Conservation (phyloP, 179 eudicot species). For the Camellia oleifera region DNA sequence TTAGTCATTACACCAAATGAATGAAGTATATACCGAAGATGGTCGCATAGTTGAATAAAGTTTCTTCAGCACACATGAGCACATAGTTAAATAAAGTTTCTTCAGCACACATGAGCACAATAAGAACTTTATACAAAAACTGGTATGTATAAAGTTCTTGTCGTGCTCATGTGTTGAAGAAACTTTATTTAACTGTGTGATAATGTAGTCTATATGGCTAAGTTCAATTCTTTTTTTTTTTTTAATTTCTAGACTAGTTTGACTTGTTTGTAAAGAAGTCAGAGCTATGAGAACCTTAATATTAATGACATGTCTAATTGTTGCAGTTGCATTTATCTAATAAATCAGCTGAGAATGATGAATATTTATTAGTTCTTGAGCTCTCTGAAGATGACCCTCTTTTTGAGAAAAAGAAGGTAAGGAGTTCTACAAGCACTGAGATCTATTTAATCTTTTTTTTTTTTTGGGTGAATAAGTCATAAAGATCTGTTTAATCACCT, state of each 20-base stretch:
- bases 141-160: background rate
- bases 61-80: no score
- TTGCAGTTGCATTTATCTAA: conserved; percentile 33
- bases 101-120: no score
- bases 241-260: background rate
- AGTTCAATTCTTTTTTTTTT: background rate
- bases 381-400: conserved; percentile 62
- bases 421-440: background rate
- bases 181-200: background rate
- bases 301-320: background rate
- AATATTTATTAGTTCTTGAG: conserved; percentile 39
- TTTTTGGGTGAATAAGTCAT: no score
- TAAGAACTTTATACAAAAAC: background rate
- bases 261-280: background rate
- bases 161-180: background rate
- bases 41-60: no score
- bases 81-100: no score
- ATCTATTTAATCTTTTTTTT: background rate
- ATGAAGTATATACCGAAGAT: no score
- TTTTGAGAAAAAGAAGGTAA: conserved; percentile 61
- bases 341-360: conserved; percentile 30
- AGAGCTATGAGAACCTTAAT: background rate
- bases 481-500: background rate
- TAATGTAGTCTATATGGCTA: background rate
- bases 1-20: background rate